Conservation (phyloP, 768 basidiomycete genomes). For the Psilocybe cubensis region DNA sequence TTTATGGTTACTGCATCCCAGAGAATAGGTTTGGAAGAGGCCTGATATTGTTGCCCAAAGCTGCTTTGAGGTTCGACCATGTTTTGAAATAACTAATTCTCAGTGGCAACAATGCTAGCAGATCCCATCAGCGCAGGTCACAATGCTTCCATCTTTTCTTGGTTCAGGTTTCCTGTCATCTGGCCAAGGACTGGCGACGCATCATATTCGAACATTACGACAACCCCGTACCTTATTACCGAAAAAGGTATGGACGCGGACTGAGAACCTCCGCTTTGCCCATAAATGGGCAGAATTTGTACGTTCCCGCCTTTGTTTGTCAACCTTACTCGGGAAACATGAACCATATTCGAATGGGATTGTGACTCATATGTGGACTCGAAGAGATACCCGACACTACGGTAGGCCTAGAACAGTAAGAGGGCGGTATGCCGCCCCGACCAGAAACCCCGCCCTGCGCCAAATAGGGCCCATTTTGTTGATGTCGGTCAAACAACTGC, state of each 20-base stretch:
- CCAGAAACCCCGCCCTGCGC: background rate
- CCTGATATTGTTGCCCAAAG: background rate
- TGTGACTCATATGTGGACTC: slow-evolving; percentile 6
- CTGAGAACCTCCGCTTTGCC: background rate
- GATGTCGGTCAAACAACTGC: slow-evolving; percentile 5
- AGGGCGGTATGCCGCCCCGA: background rate
- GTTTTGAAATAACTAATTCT: background rate
- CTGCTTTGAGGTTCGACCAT: background rate
- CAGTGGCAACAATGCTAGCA: background rate
- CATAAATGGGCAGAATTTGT: background rate
- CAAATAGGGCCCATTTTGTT: background rate
- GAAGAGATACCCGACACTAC: background rate
- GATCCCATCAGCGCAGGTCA: background rate
- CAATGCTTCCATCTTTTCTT: background rate
- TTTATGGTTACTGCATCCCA: background rate
- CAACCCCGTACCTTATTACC: background rate
- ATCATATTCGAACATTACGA: background rate
- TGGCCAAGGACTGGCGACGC: background rate
- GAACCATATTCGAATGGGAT: background rate
- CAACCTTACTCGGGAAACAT: background rate
- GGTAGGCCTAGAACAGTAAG: background rate
- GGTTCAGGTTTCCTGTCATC: background rate
- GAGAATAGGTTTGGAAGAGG: background rate
- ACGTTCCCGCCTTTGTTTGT: slow-evolving; percentile 5
- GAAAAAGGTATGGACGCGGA: background rate